A percentile compares a stretch with the other conserved stretches of the same genome.
Conservation (phyloP, 352 stramenopile genomes). For the Phytophthora meadii region DNA sequence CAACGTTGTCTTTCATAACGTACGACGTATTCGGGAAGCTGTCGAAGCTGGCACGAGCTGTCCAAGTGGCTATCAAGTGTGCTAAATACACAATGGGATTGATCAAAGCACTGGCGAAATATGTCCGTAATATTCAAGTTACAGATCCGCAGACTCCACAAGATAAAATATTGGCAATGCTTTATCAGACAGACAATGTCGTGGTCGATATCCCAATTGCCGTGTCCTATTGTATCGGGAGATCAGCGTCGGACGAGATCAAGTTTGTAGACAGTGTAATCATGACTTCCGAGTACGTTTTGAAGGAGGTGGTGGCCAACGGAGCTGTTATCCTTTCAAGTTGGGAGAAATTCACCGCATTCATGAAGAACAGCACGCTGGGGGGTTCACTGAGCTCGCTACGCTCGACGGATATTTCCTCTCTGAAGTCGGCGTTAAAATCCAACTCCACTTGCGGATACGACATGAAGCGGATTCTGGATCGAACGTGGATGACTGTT, state of each 20-base stretch:
- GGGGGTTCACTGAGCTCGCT: constrained; percentile 23
- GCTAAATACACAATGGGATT: constrained; percentile 46
- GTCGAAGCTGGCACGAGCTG: constrained; percentile 23
- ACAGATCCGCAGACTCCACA: constrained; percentile 32
- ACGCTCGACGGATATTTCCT: constrained; percentile 27
- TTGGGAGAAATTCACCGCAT: constrained; percentile 31
- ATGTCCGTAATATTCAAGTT: constrained; percentile 38
- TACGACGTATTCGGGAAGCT: constrained; percentile 39
- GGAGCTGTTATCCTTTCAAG: constrained; percentile 40
- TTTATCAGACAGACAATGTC: constrained; percentile 53
- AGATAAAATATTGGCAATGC: constrained; percentile 44
- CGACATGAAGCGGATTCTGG: constrained; percentile 40
- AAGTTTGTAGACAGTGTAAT: constrained; percentile 42
- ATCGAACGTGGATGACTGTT: constrained; percentile 46
- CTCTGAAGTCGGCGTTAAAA: constrained; percentile 31
- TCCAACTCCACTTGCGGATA: constrained; percentile 41
- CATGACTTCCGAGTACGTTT: constrained; percentile 39
- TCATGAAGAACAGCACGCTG: constrained; percentile 42
- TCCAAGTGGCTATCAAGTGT: constrained; percentile 43
- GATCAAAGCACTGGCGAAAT: constrained; percentile 44
- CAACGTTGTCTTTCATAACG: constrained; percentile 21
- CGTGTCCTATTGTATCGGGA: constrained; percentile 50
- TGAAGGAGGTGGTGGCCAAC: constrained; percentile 43
- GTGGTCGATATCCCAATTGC: constrained; percentile 56
- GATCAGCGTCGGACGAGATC: constrained; percentile 32